phyloP scores from a whole-genome alignment of 2,329 filamentous ascomycete genomes.

The Exophiala sideris region DNA sequence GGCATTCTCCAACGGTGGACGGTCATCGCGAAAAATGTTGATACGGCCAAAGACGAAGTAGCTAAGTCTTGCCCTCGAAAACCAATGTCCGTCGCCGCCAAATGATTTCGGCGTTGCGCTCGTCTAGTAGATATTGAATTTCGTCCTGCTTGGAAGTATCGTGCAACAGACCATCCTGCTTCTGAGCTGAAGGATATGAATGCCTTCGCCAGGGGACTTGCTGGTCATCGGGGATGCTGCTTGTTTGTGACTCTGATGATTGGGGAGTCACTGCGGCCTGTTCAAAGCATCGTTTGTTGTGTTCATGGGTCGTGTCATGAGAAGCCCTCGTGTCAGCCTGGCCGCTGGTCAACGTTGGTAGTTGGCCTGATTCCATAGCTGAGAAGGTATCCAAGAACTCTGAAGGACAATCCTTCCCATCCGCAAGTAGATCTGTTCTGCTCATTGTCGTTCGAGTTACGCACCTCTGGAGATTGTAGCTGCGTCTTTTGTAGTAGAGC shows the following conservation, averaged over 20 bases:
- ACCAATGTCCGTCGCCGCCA: conserved; percentile 17
- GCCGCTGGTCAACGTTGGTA: conserved; percentile 12
- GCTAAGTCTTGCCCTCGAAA: conserved; percentile 7
- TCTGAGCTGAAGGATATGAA: conserved; percentile 6
- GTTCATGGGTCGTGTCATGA: neutral
- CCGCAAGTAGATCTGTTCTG: neutral
- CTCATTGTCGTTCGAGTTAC: neutral
- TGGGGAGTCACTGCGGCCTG: neutral
- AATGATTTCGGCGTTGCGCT: conserved; percentile 7
- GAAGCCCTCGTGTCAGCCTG: conserved; percentile 8
- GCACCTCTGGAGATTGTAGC: neutral
- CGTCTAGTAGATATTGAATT: conserved; percentile 5
- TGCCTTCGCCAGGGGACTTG: conserved; percentile 9
- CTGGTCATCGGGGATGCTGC: neutral
- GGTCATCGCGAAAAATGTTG: too few species aligned
- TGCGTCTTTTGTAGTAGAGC: neutral
- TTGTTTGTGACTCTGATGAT: neutral
- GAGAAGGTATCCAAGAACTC: neutral
- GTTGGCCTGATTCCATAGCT: neutral
- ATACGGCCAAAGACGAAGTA: neutral
- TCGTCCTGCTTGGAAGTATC: conserved; percentile 6
- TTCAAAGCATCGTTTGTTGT: too few species aligned
- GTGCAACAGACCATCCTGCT: neutral
- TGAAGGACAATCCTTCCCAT: neutral
- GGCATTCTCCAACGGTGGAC: too few species aligned